phyloP scores from a whole-genome alignment of 345 rosid species.

The Eucalyptus leucophloia region DNA sequence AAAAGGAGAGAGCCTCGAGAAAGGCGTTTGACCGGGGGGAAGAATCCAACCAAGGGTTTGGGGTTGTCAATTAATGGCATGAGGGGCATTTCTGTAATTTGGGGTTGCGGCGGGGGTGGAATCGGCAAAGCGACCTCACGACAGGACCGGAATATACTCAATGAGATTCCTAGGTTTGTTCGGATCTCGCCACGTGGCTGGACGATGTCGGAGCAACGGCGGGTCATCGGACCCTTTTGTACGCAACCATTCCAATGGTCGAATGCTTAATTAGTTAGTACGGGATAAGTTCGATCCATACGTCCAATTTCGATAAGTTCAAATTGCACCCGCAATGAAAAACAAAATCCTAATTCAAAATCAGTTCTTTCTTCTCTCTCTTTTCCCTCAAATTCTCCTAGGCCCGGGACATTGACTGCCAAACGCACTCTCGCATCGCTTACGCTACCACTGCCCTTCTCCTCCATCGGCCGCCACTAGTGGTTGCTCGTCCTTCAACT shows the following conservation, averaged over 20 bases:
- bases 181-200: not conserved
- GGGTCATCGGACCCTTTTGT: not conserved
- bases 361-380: not conserved
- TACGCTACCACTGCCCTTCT: not conserved
- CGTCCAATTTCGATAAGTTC: not conserved
- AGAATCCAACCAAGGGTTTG: not conserved
- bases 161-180: not conserved
- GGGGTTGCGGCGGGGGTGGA: not conserved
- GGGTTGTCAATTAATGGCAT: not conserved
- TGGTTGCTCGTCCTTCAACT: not conserved
- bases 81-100: not conserved
- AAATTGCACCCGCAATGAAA: not conserved
- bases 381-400: not conserved
- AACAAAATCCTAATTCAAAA: not conserved
- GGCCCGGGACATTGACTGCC: too few relatives aligned
- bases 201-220: not conserved
- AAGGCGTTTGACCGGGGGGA: not conserved
- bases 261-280: not conserved
- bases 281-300: not conserved
- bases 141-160: not conserved
- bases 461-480: not conserved
- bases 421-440: fast-evolving
- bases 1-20: not conserved
- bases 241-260: not conserved
- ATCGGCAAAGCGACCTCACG: not conserved